Percentiles rank a stretch among this genome's conserved stretches.
These are phyloP conservation scores for Blastobotrys terrestris DNA, from an alignment of 805 yeast species.

Conservation along the genomic window DNA sequence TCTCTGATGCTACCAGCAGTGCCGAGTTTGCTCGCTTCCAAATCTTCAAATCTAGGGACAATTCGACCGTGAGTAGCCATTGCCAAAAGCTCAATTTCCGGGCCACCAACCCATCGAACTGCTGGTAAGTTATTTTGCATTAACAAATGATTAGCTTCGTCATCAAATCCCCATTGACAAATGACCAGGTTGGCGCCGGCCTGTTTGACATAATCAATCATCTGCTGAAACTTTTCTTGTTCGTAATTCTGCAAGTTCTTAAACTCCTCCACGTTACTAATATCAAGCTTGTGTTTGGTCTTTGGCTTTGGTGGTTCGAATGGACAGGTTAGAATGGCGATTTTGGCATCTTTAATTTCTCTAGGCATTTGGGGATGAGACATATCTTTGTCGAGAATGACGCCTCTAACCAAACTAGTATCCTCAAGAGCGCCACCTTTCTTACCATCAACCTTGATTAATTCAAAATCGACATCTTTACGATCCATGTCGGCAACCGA, in stretches of 20 bases:
- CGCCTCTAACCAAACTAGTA: conserved; percentile 81
- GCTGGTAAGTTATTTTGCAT: conserved; percentile 88
- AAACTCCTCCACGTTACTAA: conserved; percentile 90
- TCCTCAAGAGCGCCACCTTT: conserved; percentile 92
- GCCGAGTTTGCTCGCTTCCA: conserved; percentile 76
- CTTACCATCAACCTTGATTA: conserved; percentile 91
- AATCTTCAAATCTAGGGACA: conserved; percentile 94
- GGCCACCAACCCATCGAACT: conserved; percentile 98
- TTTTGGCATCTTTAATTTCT: conserved; percentile 65
- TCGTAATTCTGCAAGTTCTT: conserved; percentile 86
- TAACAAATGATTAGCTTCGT: conserved; percentile 92
- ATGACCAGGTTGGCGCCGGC: conserved; percentile 95
- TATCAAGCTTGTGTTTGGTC: conserved; percentile 94
- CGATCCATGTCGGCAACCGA: conserved; percentile 88
- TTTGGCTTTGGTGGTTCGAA: conserved; percentile 99
- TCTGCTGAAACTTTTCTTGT: conserved; percentile 80
- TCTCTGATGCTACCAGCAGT: conserved; percentile 80
- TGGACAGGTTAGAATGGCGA: conserved; percentile 96
- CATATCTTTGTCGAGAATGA: conserved; percentile 89
- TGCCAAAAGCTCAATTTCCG: conserved; percentile 90
- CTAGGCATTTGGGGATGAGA: conserved; percentile 99
- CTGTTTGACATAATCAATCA: conserved; percentile 79
- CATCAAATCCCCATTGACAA: conserved; percentile 99
- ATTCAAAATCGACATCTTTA: conserved; percentile 93
- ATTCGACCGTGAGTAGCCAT: conserved; percentile 97